Evolutionary conservation across 1,284 basidiomycete species (phyloP), one percentile per base, ranked within the genome.

Genomic region (Xerocomus nothofagi): DNA sequence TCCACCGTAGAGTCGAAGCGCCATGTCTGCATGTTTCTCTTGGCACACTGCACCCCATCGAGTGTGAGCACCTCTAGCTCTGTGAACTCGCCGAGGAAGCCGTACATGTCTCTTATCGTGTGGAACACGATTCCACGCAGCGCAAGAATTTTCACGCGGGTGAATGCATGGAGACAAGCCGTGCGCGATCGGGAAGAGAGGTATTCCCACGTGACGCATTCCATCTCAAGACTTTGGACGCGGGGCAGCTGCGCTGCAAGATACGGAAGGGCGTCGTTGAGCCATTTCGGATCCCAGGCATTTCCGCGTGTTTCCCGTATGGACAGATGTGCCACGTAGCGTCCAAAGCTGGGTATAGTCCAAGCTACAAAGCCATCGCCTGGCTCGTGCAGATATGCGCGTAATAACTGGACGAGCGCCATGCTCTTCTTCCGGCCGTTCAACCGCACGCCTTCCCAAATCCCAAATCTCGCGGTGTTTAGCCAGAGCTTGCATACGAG

Each of bases 401-500:
- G 44, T 10, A 65, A 29, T 23, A 66, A 30, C 36, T 42, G 47
- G 34, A 62, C 33, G 14, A 66, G 50, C 2, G 47, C 49, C 50
- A 48, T 61, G 20, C 59, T 59, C 39, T 49, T 67, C 39, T 50
- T 50, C 15, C 57, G 36, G 3, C 42, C 36, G 12, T 43, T 51
- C 31, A 69, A 36, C 15, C 63, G 52, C 20, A 68, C 54, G 15
- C 46, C 24, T 5, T 47, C 45, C 61, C 71, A 73, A 38, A 71
- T 56, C 38, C 62, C 57, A 11, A 49, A 57, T 18, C 70, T 59
- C 27, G 65, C 61, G 1, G 58, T 58, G 15, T 57, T 60, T 5
- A 67, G 38, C 71, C 71, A 71, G 29, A 54, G 55, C 10, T 60
- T 66, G 55, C 59, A 70, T 23, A 70, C 68, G 8, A 72, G 62